phyloP scores from a whole-genome alignment of 2,329 filamentous ascomycete genomes.

The Hypocreales sp. region DNA sequence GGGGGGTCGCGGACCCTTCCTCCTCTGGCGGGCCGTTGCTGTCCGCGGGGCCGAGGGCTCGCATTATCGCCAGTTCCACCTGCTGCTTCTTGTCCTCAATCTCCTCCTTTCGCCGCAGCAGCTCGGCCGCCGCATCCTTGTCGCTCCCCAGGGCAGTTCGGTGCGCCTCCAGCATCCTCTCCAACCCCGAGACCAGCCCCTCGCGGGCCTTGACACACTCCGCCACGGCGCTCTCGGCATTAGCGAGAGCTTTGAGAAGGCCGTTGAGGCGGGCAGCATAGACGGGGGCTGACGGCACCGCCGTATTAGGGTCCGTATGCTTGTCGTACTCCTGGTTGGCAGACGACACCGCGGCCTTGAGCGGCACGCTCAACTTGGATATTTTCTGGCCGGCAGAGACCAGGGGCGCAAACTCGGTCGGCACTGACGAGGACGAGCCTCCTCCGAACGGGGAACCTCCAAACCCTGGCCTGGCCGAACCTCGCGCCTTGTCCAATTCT shows the following conservation, averaged over 20 bases:
- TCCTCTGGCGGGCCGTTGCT: constrained; percentile 31
- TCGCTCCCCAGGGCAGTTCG: constrained; percentile 55
- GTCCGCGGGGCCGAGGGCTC: constrained; percentile 53
- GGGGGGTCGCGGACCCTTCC: constrained; percentile 27
- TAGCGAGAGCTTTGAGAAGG: constrained; percentile 76
- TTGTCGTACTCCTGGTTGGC: constrained; percentile 77
- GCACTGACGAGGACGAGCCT: constrained; percentile 37
- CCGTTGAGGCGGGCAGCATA: constrained; percentile 81
- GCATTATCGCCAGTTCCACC: constrained; percentile 84
- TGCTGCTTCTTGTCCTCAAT: constrained; percentile 75
- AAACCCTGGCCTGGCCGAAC: constrained; percentile 33
- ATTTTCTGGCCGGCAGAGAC: constrained; percentile 58
- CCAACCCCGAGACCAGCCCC: constrained; percentile 62
- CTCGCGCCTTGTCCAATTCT: constrained; percentile 49
- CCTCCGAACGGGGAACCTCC: constrained; percentile 44
- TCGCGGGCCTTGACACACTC: constrained; percentile 79
- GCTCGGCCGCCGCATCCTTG: constrained; percentile 44
- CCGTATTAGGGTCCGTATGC: constrained; percentile 53
- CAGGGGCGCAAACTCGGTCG: constrained; percentile 64
- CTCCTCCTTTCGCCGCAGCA: constrained; percentile 50
- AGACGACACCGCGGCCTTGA: constrained; percentile 49
- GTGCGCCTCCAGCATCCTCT: constrained; percentile 67
- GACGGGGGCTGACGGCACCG: constrained; percentile 68
- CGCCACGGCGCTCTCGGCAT: constrained; percentile 75
- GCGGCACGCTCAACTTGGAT: constrained; percentile 54